Base-by-base conservation (phyloP, 2,329 filamentous ascomycete genomes). In the Periconia macrospinosa region DNA sequence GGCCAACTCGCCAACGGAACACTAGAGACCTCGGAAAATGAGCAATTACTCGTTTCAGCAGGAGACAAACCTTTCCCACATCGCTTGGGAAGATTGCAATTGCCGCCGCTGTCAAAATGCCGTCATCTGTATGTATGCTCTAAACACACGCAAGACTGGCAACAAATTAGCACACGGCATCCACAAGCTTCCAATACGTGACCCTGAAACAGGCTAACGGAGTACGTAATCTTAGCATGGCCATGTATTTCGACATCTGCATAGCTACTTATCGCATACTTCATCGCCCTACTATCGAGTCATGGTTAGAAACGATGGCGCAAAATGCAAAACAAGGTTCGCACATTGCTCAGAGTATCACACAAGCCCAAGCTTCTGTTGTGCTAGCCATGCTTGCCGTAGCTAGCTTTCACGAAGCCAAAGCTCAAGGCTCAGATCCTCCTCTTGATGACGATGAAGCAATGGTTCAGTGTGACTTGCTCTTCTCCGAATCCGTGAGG, bases 241-340 rank as follows among this genome's bases (percentile, higher is more conserved):
- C 71, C 2, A 71, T 82, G 3, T 85, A 85, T 50, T 85, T 86
- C 53, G 81, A 85, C 45, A 80, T 82, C 18, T 83, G 81, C 20
- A 81, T 84, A 37, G 81, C 83, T 0, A 85, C 83, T 0, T 84
- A 85, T 54, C 77, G 82, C 2, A 78, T 84, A 42, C 62, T 86
- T 3, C 81, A 85, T 52, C 71, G 80, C 1, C 78, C 79, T 0
- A 80, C 79, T 5, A 77, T 83, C 0, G 77, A 82, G 47, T 48
- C 57, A 0, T 85, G 82, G 81, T 60, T 68, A 10, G 41, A 50
- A 10, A 59, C 46, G 9, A 55, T 67, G 10, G 48, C 53, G n/a
- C 27, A 55, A 13, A 65, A 65, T n/a, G 50, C 50, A 6, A 19
- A 52, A 42, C 40, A 43, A 6, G 49, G 51, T 2, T 40, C 45